These are phyloP conservation scores for Coleophoma crateriformis DNA, from an alignment of 2,329 filamentous ascomycete genomes.

Conservation along the genomic window DNA sequence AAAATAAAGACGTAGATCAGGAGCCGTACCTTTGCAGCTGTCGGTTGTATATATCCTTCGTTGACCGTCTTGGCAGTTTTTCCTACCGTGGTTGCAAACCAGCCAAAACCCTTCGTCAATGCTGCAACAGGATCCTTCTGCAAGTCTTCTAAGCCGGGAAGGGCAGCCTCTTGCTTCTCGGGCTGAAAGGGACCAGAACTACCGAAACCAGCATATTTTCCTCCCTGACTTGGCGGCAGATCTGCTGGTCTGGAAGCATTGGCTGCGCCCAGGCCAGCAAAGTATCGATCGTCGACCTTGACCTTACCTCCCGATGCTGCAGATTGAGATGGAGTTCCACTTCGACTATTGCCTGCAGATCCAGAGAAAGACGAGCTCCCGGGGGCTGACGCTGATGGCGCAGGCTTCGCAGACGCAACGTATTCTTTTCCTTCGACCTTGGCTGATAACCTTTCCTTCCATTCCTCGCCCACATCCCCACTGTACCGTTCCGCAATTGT, in stretches of 20 bases:
- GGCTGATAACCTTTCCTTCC: slow-evolving; percentile 81
- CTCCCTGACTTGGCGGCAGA: slow-evolving; percentile 82
- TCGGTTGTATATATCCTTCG: slow-evolving; percentile 86
- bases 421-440: slow-evolving; percentile 88
- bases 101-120: slow-evolving; percentile 87
- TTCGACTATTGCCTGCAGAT: slow-evolving; percentile 18
- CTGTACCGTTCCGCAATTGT: slow-evolving; percentile 89
- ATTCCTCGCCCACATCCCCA: slow-evolving; percentile 87
- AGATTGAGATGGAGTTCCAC: slow-evolving; percentile 24
- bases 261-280: slow-evolving; percentile 75
- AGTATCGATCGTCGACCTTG: slow-evolving; percentile 80
- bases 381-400: slow-evolving; percentile 12
- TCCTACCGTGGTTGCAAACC: slow-evolving; percentile 82
- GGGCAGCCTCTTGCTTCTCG: slow-evolving; percentile 33
- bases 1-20: slow-evolving; percentile 4
- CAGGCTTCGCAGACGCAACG: slow-evolving; percentile 61
- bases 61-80: slow-evolving; percentile 92
- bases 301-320: slow-evolving; percentile 37
- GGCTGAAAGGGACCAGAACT: slow-evolving; percentile 53
- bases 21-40: slow-evolving; percentile 70
- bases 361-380: slow-evolving; percentile 11
- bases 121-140: slow-evolving; percentile 87
- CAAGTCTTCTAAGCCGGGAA: slow-evolving; percentile 78
- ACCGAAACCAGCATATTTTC: slow-evolving; percentile 89
- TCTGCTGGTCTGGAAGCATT: slow-evolving; percentile 72